Conservation (phyloP, 345 rosid species). For the Cochlearia excelsa region DNA sequence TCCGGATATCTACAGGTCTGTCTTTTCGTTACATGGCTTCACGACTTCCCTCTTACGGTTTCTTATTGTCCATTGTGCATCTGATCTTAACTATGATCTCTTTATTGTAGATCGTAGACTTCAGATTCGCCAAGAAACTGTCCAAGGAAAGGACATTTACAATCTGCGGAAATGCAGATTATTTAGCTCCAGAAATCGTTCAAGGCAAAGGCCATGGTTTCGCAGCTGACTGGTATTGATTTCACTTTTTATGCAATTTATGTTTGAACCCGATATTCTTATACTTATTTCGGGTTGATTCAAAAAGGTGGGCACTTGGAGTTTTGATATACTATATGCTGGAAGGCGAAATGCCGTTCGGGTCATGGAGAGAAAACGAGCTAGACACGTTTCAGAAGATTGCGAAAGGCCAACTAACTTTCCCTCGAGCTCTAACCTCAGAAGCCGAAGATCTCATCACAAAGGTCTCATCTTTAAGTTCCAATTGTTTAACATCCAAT, state of each 20-base stretch:
- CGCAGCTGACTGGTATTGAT: slow-evolving; percentile 74
- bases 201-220: slow-evolving; percentile 89
- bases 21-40: slow-evolving; percentile 18
- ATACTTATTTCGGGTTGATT: neutral
- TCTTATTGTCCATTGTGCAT: neutral
- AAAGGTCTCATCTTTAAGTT: slow-evolving; percentile 50
- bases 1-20: slow-evolving; percentile 78
- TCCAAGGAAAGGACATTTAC: slow-evolving; percentile 75
- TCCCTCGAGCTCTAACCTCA: slow-evolving; percentile 51
- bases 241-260: slow-evolving; percentile 2
- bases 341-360: slow-evolving; percentile 79
- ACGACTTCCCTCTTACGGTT: neutral
- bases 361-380: slow-evolving; percentile 85
- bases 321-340: slow-evolving; percentile 77
- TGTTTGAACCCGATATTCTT: neutral
- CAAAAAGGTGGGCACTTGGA: slow-evolving; percentile 84
- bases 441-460: slow-evolving; percentile 73
- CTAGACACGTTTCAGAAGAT: slow-evolving; percentile 68
- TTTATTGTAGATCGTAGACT: slow-evolving; percentile 65
- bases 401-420: slow-evolving; percentile 66
- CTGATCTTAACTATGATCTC: slow-evolving; percentile 1
- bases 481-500: neutral
- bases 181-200: slow-evolving; percentile 82
- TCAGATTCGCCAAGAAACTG: slow-evolving; percentile 77
- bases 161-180: slow-evolving; percentile 80